Percentiles rank a stretch among this genome's conserved stretches.
Conservation (phyloP, 345 rosid genomes). For the Gossypium longicalyx region DNA sequence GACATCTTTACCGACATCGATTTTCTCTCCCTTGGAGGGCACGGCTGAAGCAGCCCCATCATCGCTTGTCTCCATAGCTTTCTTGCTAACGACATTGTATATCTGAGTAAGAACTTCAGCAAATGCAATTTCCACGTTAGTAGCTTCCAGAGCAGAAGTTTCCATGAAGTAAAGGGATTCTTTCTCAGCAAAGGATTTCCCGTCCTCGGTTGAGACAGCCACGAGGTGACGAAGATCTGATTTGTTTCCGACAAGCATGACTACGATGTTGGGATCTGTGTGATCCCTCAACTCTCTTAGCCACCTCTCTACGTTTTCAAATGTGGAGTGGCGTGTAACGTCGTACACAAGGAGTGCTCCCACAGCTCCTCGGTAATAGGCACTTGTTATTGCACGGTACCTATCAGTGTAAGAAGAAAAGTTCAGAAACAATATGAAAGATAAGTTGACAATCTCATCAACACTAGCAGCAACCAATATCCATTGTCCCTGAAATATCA, state of each 20-base stretch:
- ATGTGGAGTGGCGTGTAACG: conserved; percentile 83
- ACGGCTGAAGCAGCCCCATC: conserved; percentile 44
- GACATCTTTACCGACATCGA: conserved; percentile 74
- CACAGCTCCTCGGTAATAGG: conserved; percentile 90
- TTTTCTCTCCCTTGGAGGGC: conserved; percentile 83
- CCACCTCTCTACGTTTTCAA: conserved; percentile 87
- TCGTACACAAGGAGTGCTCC: conserved; percentile 89
- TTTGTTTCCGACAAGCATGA: conserved; percentile 86
- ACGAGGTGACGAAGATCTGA: conserved; percentile 91
- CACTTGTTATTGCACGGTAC: conserved; percentile 95
- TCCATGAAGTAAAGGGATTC: conserved; percentile 91
- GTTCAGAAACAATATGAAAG: not conserved
- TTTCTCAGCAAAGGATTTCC: conserved; percentile 70
- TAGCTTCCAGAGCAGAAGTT: conserved; percentile 83
- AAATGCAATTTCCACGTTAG: conserved; percentile 81
- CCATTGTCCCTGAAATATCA: too few relatives aligned
- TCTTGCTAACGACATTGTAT: conserved; percentile 74
- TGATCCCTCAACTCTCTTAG: conserved; percentile 83
- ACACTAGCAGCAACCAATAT: too few relatives aligned
- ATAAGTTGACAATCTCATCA: not conserved
- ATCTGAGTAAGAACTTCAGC: conserved; percentile 91
- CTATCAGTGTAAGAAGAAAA: conserved; percentile 26
- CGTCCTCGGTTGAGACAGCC: conserved; percentile 80
- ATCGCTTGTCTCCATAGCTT: conserved; percentile 70
- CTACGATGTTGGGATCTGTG: conserved; percentile 86